Evolutionary conservation across 257 asterid genomes (phyloP), one percentile per base, ranked within the genome.

Genomic region (Verbena officinalis): DNA sequence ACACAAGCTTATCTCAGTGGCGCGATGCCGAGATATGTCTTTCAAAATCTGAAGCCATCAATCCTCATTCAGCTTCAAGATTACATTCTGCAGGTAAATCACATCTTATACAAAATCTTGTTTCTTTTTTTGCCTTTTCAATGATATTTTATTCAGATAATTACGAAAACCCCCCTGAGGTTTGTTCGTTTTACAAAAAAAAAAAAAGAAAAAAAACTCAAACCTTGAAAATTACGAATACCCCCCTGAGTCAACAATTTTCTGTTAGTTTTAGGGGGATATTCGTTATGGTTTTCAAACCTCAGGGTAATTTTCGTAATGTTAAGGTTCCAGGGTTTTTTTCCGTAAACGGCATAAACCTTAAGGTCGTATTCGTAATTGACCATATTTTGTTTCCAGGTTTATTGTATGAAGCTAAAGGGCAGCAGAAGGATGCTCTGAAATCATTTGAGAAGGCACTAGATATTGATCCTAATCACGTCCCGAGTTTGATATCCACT

Each of bases 1-100:
- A 89, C 71, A 82, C 91, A 38, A 80, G 90, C 73, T 68, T 92
- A 60, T 89, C 89, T 31, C 98, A 83, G 67, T 89, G 96, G 98
- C 78, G 79, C 13, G 98, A 91, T 67, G 96, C 97, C 19, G 97
- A 91, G 78, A 83, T 78, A 70, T 91, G 98, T 62, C 95, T 91
- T 46, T 68, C 80, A 9, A 91, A 89, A 70, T 91, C 97, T 1
- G 89, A 84, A 79, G 90, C 87, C 24, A 85, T 89, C 74, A 76
- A 69, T 76, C 90, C 90, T 54, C 95, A 86, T 79, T 91, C 98
- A 1, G 97, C 96, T 69, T 86, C 96, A 53, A 78, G 97, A 65
- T 80, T 81, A 65, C 96, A 91, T 62, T 85, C 84, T 45, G 74
- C 83, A 62, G 98, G 98, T 91, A 76, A 19, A 58, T 69, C 54